Conservation (phyloP, 2,329 filamentous ascomycete species). For the Alternaria sp. region DNA sequence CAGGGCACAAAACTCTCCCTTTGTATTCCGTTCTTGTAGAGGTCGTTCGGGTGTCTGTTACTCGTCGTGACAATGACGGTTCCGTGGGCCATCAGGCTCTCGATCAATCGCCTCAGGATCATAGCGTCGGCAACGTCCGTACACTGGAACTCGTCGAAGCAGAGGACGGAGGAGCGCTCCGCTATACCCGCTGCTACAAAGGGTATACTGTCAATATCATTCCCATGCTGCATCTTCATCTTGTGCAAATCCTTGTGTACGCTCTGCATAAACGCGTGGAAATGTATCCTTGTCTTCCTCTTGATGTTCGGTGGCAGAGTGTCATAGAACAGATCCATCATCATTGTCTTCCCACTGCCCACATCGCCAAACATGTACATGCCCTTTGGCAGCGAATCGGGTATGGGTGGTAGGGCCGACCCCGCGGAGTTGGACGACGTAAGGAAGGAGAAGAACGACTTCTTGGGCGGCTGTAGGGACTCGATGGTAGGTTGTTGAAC, state of each 20-base stretch:
- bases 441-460: slow-evolving; percentile 68
- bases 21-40: slow-evolving; percentile 98
- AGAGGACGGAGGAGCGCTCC: slow-evolving; percentile 81
- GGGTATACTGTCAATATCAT: slow-evolving; percentile 86
- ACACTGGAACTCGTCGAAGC: slow-evolving; percentile 98
- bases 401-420: slow-evolving; percentile 60
- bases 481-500: slow-evolving; percentile 81
- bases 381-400: slow-evolving; percentile 79
- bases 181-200: slow-evolving; percentile 96
- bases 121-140: slow-evolving; percentile 98
- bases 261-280: slow-evolving; percentile 99
- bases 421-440: slow-evolving; percentile 53
- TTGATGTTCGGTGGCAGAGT: slow-evolving; percentile 81
- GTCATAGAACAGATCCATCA: slow-evolving; percentile 98
- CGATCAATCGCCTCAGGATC: slow-evolving; percentile 89
- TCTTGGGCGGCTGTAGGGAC: slow-evolving; percentile 63
- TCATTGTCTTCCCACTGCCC: slow-evolving; percentile 97
- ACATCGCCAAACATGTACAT: slow-evolving; percentile 97
- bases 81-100: slow-evolving; percentile 93
- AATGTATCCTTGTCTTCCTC: slow-evolving; percentile 91
- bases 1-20: slow-evolving; percentile 94
- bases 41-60: slow-evolving; percentile 92
- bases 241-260: slow-evolving; percentile 89
- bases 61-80: slow-evolving; percentile 95
- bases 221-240: slow-evolving; percentile 87